Conservation (phyloP, 345 rosid species). For the Salix koriyanagi region DNA sequence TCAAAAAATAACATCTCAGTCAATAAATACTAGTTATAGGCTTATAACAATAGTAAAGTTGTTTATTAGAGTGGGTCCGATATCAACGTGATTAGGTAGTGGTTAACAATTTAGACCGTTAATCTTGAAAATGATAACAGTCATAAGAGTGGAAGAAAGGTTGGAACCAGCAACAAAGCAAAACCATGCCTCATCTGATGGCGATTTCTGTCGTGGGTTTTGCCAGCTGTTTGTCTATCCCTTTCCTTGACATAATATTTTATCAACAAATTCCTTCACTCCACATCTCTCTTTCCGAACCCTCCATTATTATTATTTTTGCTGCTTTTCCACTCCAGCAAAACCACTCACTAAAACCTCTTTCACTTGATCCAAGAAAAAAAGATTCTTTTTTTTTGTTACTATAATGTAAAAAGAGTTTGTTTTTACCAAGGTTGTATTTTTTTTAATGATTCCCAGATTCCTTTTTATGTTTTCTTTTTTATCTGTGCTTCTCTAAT, state of each 20-base stretch:
- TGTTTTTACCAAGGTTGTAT: background rate
- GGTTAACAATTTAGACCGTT: background rate
- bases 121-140: background rate
- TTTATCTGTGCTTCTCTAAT: background rate
- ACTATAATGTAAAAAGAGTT: background rate
- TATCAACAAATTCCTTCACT: background rate
- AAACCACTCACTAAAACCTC: background rate
- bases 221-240: conserved; percentile 10
- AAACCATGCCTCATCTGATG: background rate
- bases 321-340: background rate
- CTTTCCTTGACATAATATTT: background rate
- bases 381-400: background rate
- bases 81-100: background rate
- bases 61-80: background rate
- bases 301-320: background rate
- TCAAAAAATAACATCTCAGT: no score
- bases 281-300: background rate
- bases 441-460: background rate
- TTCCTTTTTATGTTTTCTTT: background rate
- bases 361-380: conserved; percentile 10
- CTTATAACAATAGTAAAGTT: no score
- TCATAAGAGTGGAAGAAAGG: background rate
- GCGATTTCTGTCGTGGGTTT: background rate
- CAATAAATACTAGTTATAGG: no score
- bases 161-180: background rate